phyloP scores from a whole-genome alignment of 2,329 filamentous ascomycete species.

The Trichoderma brevicompactum region DNA sequence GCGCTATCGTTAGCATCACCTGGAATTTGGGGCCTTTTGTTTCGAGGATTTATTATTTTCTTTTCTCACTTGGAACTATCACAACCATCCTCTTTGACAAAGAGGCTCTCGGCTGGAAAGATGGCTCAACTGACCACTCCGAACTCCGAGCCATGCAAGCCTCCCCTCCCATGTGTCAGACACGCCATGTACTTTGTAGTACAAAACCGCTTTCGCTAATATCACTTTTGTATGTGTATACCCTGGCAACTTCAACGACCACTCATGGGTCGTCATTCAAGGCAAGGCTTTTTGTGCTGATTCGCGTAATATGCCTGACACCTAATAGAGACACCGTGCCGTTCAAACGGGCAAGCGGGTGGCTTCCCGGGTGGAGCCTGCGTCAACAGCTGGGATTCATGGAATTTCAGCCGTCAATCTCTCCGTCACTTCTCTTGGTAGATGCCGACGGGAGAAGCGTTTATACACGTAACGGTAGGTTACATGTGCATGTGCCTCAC shows the following conservation, averaged over 20 bases:
- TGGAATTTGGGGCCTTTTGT: constrained; percentile 1
- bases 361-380: constrained; percentile 22
- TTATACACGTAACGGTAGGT: neutral
- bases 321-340: no score
- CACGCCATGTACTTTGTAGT: no score
- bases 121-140: no score
- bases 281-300: neutral
- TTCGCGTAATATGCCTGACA: neutral
- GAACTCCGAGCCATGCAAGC: no score
- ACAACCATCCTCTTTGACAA: no score
- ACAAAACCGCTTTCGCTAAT: no score
- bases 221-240: no score
- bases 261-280: neutral
- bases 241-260: no score
- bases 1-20: neutral
- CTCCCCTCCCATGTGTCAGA: no score
- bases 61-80: no score
- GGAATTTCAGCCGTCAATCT: constrained; percentile 31
- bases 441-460: neutral
- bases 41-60: constrained; percentile 5
- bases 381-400: constrained; percentile 35
- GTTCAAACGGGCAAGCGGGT: neutral
- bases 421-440: constrained; percentile 1
- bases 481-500: neutral
- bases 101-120: no score